phyloP scores from a whole-genome alignment of 1,284 basidiomycete species.

The Trametes sp. region DNA sequence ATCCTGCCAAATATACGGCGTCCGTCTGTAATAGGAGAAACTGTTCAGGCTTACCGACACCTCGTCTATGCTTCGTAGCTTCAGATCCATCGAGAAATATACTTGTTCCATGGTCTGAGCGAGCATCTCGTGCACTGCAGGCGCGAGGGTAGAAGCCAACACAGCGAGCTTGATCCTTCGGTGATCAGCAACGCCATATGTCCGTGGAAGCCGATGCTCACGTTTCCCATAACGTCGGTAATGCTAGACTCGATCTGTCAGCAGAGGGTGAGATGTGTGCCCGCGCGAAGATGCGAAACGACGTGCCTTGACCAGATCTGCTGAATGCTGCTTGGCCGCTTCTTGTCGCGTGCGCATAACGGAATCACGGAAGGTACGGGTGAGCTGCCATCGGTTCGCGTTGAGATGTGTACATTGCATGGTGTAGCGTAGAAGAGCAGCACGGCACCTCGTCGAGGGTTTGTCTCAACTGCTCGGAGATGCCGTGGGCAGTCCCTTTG shows the following conservation, averaged over 20 bases:
- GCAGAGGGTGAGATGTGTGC: not conserved
- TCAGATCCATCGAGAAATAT: not conserved
- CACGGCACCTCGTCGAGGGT: conserved; percentile 25
- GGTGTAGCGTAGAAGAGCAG: not conserved
- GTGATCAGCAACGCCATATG: not conserved
- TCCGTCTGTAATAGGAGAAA: not conserved
- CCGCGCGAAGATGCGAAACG: not conserved
- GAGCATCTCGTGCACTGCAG: conserved; percentile 5
- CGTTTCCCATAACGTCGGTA: not conserved
- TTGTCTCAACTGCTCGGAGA: conserved; percentile 26
- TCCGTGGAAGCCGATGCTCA: not conserved
- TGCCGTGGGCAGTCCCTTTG: conserved; percentile 31
- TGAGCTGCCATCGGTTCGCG: conserved; percentile 3
- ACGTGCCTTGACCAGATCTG: not conserved
- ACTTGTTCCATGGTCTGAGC: conserved; percentile 6
- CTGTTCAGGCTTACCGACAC: conserved; percentile 22
- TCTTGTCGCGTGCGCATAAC: not conserved
- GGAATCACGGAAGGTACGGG: not conserved
- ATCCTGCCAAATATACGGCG: conserved; percentile 32
- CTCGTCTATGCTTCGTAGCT: conserved; percentile 5
- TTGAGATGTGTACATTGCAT: not conserved
- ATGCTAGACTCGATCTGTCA: not conserved
- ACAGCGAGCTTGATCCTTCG: conserved; percentile 6
- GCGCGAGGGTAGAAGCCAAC: conserved; percentile 6
- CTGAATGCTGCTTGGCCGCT: not conserved